Evolutionary conservation across 495 filamentous ascomycete species (phyloP).

Genomic region (Talaromyces adpressus): DNA sequence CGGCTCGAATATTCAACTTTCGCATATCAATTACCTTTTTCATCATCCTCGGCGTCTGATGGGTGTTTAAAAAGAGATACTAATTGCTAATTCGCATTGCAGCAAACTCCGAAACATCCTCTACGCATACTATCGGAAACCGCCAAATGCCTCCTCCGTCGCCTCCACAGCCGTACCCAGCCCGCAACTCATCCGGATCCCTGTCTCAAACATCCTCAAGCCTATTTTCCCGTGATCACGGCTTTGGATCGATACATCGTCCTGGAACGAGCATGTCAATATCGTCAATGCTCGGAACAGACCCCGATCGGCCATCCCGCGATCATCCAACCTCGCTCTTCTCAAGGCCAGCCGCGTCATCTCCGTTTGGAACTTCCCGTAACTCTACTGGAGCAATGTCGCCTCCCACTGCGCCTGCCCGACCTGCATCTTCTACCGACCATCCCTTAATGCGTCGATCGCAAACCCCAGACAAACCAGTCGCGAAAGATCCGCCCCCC

Average conservation of each 20-base stretch:
- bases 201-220: conserved; percentile 30
- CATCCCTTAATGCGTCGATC: conserved; percentile 59
- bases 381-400: conserved; percentile 34
- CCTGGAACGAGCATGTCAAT: conserved; percentile 90
- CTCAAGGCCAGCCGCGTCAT: conserved; percentile 41
- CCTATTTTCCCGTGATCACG: conserved; percentile 47
- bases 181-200: conserved; percentile 34
- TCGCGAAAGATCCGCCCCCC: conserved; percentile 23
- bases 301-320: conserved; percentile 54
- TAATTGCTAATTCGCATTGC: not conserved
- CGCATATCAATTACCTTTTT: not conserved
- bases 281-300: conserved; percentile 73
- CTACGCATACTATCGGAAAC: conserved; percentile 39
- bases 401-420: conserved; percentile 36
- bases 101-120: conserved; percentile 8
- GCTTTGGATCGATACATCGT: conserved; percentile 41
- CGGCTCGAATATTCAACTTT: not conserved
- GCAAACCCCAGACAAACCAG: conserved; percentile 63
- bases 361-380: conserved; percentile 18
- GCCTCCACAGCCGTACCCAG: conserved; percentile 46
- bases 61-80: not conserved
- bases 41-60: not conserved
- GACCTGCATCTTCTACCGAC: conserved; percentile 41
- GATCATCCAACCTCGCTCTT: conserved; percentile 49
- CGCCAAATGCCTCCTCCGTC: conserved; percentile 57